Conservation (phyloP, 2,329 filamentous ascomycete genomes). For the Hymenoscyphus repandus region DNA sequence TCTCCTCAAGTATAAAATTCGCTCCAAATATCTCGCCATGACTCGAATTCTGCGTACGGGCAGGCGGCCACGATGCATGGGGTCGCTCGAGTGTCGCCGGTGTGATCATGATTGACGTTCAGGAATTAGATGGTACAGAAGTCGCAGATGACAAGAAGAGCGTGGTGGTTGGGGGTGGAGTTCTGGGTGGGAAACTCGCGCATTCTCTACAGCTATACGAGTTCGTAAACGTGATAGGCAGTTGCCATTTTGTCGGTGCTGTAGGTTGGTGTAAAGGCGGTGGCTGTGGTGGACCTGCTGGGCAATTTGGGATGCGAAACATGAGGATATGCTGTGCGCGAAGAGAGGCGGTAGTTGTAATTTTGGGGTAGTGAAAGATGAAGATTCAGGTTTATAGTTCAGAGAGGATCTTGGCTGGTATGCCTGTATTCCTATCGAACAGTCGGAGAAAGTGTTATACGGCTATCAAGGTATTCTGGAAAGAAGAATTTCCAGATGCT, state of each 20-base stretch:
- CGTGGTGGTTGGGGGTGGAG: neutral
- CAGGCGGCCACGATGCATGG: neutral
- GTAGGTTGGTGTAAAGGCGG: neutral
- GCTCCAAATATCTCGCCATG: neutral
- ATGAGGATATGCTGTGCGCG: neutral
- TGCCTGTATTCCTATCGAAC: neutral
- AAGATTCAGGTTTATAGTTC: neutral
- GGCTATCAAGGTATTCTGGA: neutral
- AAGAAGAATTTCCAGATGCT: neutral
- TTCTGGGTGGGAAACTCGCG: neutral
- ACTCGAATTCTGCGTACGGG: neutral
- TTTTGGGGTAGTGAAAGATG: neutral
- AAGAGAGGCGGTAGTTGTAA: neutral
- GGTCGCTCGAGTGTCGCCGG: neutral
- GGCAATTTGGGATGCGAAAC: neutral
- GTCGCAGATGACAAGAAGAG: neutral
- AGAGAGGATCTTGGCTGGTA: neutral
- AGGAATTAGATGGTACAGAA: neutral
- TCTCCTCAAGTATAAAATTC: neutral
- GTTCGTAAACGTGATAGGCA: neutral
- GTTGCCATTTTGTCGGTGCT: neutral
- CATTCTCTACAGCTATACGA: neutral
- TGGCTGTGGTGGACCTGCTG: neutral
- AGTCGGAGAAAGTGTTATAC: neutral
- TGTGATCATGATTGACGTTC: neutral